Evolutionary conservation across 2,329 filamentous ascomycete genomes (phyloP), one percentile per base, ranked within the genome.

Genomic region (Fusarium sublunatum): DNA sequence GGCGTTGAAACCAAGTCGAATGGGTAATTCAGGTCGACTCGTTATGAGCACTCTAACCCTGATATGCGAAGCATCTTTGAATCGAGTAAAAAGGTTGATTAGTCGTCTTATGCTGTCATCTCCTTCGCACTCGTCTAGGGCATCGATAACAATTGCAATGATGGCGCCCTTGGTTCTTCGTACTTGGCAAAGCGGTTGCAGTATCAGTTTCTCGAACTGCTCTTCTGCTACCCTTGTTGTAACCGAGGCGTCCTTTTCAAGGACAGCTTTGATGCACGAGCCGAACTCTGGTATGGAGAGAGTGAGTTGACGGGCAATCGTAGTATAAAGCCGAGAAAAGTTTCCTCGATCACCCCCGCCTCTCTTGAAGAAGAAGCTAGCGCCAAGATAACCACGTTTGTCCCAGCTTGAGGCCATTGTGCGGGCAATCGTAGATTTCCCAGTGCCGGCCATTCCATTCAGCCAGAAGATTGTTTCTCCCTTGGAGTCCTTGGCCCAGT

Each of bases 11-110:
- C 76, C 74, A 11, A 77, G 63, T 0, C 75, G 73, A 22, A 81
- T 72, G 0, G 73, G 72, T 2, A 78, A 49, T 22, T 82, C 76
- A 0, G 79, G 79, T 10, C 79, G 70, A 39, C 78, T 82, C 0
- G 79, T 82, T 0, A 82, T 15, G 26, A 82, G 79, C 1, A 76
- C 51, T 47, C 70, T 46, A 2, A 62, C 3, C 3, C 36, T 72
- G 7, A 79, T 40, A 7, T 48, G 1, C 38, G 10, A 9, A 0
- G 40, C n/a, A 0, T 15, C 8, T 1, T 28, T 6, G 44, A 41
- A 8, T 68, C 5, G 6, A 2, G 57, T 44, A 0, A 57, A 11
- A 0, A 57, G 4, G 6, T 35, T 25, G 0, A 62, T n/a, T 0
- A 61, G 24, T 1, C n/a, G 45, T 7, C 8, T 1, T 2, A 52